Evolutionary conservation across 495 filamentous ascomycete species (phyloP).

Genomic region (Neurospora terricola): DNA sequence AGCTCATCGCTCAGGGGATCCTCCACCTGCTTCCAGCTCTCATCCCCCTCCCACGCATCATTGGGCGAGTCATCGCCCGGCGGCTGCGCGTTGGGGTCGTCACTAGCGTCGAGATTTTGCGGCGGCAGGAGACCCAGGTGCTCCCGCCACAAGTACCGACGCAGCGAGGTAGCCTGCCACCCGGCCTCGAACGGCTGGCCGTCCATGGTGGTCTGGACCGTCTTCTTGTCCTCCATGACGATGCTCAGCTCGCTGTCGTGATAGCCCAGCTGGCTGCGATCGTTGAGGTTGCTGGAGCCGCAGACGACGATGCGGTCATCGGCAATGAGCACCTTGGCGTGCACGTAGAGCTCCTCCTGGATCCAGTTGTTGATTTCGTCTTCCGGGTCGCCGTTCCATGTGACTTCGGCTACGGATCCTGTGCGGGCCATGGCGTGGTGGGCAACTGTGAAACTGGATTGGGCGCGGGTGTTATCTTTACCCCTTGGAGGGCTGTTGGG

Average conservation of each 20-base stretch:
- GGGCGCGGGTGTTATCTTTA: not conserved
- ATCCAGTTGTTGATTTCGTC: slow-evolving; percentile 77
- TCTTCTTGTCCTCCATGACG: slow-evolving; percentile 77
- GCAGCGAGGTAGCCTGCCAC: slow-evolving; percentile 67
- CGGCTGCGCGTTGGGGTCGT: slow-evolving; percentile 73
- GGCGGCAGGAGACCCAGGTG: slow-evolving; percentile 77
- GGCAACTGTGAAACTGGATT: slow-evolving; percentile 52
- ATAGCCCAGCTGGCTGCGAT: slow-evolving; percentile 79
- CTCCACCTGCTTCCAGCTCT: slow-evolving; percentile 63
- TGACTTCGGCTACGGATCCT: slow-evolving; percentile 54
- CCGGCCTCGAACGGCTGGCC: slow-evolving; percentile 65
- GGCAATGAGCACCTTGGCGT: slow-evolving; percentile 78
- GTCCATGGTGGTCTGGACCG: slow-evolving; percentile 72
- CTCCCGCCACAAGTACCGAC: slow-evolving; percentile 84
- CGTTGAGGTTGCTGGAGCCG: slow-evolving; percentile 86
- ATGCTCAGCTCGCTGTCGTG: slow-evolving; percentile 91
- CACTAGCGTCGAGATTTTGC: slow-evolving; percentile 57
- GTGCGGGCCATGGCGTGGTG: slow-evolving; percentile 70
- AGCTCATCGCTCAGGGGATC: slow-evolving; percentile 73
- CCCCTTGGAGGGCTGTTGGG: slow-evolving; percentile 23
- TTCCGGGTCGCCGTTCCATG: slow-evolving; percentile 57
- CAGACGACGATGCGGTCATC: slow-evolving; percentile 78
- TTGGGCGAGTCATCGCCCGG: slow-evolving; percentile 64
- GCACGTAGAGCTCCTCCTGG: slow-evolving; percentile 91
- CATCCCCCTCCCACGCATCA: slow-evolving; percentile 48